A percentile compares a stretch with the other conserved stretches of the same genome.
Evolutionary conservation across 441 rosid species (phyloP).

Genomic region (Gossypium schwendimanii): DNA sequence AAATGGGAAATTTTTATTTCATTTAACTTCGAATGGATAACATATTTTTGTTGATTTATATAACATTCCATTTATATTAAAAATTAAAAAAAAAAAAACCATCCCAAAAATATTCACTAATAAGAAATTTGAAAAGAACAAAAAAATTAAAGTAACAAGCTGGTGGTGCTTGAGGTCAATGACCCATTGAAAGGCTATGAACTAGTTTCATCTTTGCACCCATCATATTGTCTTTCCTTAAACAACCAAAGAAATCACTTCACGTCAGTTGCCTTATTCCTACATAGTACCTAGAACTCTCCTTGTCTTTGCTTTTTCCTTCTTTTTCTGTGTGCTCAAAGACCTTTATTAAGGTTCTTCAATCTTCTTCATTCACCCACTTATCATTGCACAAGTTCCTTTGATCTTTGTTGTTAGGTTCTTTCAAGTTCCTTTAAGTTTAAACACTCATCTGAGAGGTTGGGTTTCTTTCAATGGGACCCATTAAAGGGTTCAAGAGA

Average conservation of each 20-base stretch:
- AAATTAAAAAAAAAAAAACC: not conserved
- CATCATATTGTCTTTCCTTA: slow-evolving; percentile 12
- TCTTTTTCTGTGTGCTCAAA: not conserved
- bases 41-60: not conserved
- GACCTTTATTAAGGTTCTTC: not conserved
- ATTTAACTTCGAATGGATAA: no score
- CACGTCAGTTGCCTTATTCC: slow-evolving; percentile 6
- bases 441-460: not conserved
- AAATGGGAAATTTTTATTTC: no score
- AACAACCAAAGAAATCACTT: slow-evolving; percentile 7
- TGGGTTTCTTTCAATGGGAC: slow-evolving; percentile 38
- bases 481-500: slow-evolving; percentile 55
- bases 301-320: no score
- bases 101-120: no score
- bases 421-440: not conserved
- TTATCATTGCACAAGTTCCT: slow-evolving; percentile 5
- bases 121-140: not conserved
- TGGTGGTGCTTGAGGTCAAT: not conserved
- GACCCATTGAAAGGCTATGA: not conserved
- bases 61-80: not conserved
- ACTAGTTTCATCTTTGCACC: not conserved
- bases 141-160: no score
- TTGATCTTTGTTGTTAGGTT: slow-evolving; percentile 7
- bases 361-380: not conserved
- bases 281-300: not conserved